Base-by-base conservation (phyloP, 1,284 basidiomycete species). In the Moesziomyces antarcticus region DNA sequence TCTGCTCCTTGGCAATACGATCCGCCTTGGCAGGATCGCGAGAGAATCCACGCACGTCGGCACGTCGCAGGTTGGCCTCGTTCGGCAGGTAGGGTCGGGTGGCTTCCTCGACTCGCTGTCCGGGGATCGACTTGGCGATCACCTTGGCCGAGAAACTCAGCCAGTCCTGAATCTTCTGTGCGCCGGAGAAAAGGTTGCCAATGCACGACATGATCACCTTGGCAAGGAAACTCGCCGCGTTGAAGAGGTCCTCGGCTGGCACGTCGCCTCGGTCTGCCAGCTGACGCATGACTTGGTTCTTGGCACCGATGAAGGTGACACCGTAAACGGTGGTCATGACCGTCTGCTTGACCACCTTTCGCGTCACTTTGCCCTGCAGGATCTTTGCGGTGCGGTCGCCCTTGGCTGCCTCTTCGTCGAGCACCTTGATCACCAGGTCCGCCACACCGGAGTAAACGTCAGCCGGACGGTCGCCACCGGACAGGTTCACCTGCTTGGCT, bases 281-380 rank as follows among this genome's bases (percentile, higher is more conserved):
- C 86, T 98, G 95, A 79, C 87, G 91, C 85, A 93, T 91, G 62
- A 98, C 97, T 86, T 99, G 97, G 30, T 94, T 93, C 60, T 94
- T 90, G 25, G 96, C 97, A 37, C 96, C 97, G 58, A 98, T 87
- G 84, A 91, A 97, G 0, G 96, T 99, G 22, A 99, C 96, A 45
- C 95, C 96, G 84, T 99, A 99, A 40, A 99, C 97, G 11, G 97
- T 99, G 0, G 97, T 99, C 97, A 99, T 99, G 77, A 98, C 93
- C 20, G 96, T 98, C 87, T 99, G 96, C 88, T 99, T 99, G 77
- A 99, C 96, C 24, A 98, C 91, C 85, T 99, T 99, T 49, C 97
- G 87, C 8, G 93, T 88, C 45, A 99, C 88, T 83, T 94, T 93
- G 53, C 92, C 93, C 41, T 88, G 73, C 20, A 97, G 87, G 74